phyloP scores from a whole-genome alignment of 345 rosid species.

The Noccaea bulbosa region DNA sequence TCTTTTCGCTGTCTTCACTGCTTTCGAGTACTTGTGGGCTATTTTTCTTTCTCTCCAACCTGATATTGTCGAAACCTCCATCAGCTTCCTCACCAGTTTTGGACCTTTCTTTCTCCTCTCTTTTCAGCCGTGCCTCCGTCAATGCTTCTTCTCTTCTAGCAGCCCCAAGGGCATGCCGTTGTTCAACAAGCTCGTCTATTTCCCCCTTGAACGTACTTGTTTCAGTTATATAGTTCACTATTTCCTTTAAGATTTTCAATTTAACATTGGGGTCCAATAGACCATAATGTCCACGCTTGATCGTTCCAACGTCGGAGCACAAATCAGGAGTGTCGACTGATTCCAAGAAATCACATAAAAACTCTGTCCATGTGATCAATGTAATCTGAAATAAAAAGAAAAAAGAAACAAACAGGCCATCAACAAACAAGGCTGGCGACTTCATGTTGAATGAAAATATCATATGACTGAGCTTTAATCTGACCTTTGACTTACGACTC shows the following conservation, averaged over 20 bases:
- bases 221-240: slow-evolving; percentile 67
- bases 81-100: slow-evolving; percentile 52
- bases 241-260: slow-evolving; percentile 61
- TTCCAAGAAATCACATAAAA: slow-evolving; percentile 86
- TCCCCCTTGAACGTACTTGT: slow-evolving; percentile 65
- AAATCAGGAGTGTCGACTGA: slow-evolving; percentile 55
- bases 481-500: slow-evolving; percentile 70
- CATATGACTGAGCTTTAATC: slow-evolving; percentile 14
- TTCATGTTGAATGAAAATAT: slow-evolving; percentile 25
- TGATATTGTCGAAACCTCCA: slow-evolving; percentile 48
- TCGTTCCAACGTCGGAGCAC: slow-evolving; percentile 52
- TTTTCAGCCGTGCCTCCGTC: slow-evolving; percentile 68
- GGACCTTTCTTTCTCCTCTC: slow-evolving; percentile 68
- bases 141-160: slow-evolving; percentile 83
- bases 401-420: slow-evolving; percentile 31
- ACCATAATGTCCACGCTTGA: slow-evolving; percentile 90
- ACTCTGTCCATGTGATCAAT: slow-evolving; percentile 80
- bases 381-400: slow-evolving; percentile 66
- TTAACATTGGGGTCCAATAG: slow-evolving; percentile 66
- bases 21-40: slow-evolving; percentile 39
- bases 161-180: slow-evolving; percentile 74
- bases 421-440: slow-evolving; percentile 19
- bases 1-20: slow-evolving; percentile 47
- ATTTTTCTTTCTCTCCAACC: slow-evolving; percentile 41
- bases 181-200: slow-evolving; percentile 76